Conservation (phyloP, 108 stramenopile genomes). For the Nitzschia palea region DNA sequence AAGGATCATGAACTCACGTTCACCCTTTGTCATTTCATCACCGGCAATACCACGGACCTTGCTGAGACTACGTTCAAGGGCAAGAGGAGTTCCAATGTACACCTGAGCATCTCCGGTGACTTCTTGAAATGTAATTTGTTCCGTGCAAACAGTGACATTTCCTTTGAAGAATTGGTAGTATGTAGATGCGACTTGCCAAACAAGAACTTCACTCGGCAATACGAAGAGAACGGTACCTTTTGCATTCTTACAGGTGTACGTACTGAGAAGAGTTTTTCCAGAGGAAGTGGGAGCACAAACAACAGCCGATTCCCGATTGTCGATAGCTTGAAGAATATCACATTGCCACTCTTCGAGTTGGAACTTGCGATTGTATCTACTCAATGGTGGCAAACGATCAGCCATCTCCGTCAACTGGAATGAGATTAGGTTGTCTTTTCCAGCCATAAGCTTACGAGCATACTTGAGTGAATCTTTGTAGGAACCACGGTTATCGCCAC, state of each 20-base stretch:
- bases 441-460: conserved; percentile 87
- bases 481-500: conserved; percentile 72
- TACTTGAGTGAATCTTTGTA: conserved; percentile 94
- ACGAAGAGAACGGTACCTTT: conserved; percentile 93
- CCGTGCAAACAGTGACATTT: conserved; percentile 92
- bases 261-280: conserved; percentile 98
- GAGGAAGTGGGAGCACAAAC: conserved; percentile 98
- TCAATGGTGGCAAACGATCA: conserved; percentile 96
- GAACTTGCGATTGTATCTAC: conserved; percentile 93
- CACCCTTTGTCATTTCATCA: conserved; percentile 91
- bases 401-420: conserved; percentile 97
- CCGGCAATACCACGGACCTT: conserved; percentile 96
- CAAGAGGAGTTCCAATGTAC: conserved; percentile 96
- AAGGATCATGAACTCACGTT: conserved; percentile 93
- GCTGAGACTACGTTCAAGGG: conserved; percentile 90
- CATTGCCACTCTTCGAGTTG: conserved; percentile 98
- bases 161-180: conserved; percentile 97
- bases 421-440: conserved; percentile 83
- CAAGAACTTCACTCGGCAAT: conserved; percentile 98
- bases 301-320: conserved; percentile 89
- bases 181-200: conserved; percentile 99
- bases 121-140: conserved; percentile 89
- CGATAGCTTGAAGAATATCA: conserved; percentile 89
- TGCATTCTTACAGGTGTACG: conserved; percentile 93
- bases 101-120: conserved; percentile 89